A percentile compares a stretch with the other conserved stretches of the same genome.
These are phyloP conservation scores for Pseudocercospora musae DNA, from an alignment of 2,329 filamentous ascomycete genomes.

Conservation along the genomic window DNA sequence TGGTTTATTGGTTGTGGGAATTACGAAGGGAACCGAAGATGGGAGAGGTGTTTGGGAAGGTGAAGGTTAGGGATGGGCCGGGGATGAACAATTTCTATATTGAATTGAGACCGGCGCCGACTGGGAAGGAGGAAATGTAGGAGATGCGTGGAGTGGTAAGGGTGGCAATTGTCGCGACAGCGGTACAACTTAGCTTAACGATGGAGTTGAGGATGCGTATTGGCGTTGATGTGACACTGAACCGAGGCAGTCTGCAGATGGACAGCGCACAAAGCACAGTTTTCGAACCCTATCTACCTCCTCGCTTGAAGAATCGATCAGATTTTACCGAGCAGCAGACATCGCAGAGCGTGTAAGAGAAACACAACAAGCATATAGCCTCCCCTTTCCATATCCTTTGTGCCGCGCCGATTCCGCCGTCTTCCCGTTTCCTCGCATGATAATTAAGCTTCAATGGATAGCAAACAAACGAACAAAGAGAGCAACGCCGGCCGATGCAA, in stretches of 20 bases:
- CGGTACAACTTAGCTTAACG: no score
- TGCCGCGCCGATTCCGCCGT: slow-evolving; percentile 3
- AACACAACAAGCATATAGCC: slow-evolving; percentile 7
- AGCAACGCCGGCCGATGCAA: slow-evolving; percentile 10
- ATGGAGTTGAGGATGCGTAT: not conserved
- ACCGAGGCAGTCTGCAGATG: not conserved
- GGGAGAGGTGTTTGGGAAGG: slow-evolving; percentile 59
- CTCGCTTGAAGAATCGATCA: not conserved
- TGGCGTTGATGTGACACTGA: no score
- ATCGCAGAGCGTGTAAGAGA: not conserved
- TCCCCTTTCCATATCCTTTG: not conserved
- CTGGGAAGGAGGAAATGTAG: not conserved
- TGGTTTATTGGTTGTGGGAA: slow-evolving; percentile 87
- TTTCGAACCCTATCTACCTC: slow-evolving; percentile 5
- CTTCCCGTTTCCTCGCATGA: slow-evolving; percentile 4
- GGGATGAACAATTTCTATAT: slow-evolving; percentile 90
- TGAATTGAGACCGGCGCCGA: slow-evolving; percentile 48
- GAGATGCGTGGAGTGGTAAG: not conserved
- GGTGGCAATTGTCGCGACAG: not conserved
- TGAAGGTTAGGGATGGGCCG: slow-evolving; percentile 70
- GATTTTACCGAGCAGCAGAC: not conserved
- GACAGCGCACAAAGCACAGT: slow-evolving; percentile 3
- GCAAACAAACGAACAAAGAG: not conserved
- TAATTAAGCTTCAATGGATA: not conserved
- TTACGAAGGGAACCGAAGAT: slow-evolving; percentile 35